Evolutionary conservation across 306 rosid species (phyloP).

Genomic region (Dryas octopetala): DNA sequence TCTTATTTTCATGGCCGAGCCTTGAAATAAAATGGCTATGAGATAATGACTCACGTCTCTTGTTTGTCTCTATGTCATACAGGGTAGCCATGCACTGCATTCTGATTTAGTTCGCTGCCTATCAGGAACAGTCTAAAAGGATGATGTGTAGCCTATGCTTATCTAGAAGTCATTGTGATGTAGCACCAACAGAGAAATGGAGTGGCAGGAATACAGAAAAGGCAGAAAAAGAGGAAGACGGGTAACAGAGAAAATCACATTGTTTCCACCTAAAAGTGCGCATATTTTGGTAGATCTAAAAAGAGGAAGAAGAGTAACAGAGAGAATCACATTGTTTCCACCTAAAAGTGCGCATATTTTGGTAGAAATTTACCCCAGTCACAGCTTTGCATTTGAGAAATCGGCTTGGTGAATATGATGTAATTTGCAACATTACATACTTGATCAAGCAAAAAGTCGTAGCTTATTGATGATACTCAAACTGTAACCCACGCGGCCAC

Average conservation of each 20-base stretch:
- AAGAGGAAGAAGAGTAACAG: background rate
- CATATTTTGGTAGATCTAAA: background rate
- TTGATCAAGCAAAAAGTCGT: background rate
- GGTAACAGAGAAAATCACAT: background rate
- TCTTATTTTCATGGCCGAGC: conserved; percentile 11
- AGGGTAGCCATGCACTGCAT: conserved; percentile 86
- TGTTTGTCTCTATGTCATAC: conserved; percentile 23
- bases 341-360: background rate
- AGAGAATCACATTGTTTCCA: background rate
- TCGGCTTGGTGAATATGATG: background rate
- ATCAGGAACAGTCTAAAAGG: conserved; percentile 32
- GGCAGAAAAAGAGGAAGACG: background rate
- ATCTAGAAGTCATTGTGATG: background rate
- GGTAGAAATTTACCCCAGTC: background rate
- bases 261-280: background rate
- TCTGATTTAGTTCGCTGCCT: conserved; percentile 57
- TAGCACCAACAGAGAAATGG: background rate
- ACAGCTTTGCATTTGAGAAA: background rate
- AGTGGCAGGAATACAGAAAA: background rate
- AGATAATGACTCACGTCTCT: conserved; percentile 14
- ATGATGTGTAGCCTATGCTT: background rate
- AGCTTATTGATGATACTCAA: too few species aligned
- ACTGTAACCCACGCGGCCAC: too few species aligned
- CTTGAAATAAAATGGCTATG: background rate
- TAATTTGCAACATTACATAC: background rate